Percentiles rank a stretch among this genome's conserved stretches.
Conservation (phyloP, 805 yeast species). For the Yamadazyma sp. region DNA sequence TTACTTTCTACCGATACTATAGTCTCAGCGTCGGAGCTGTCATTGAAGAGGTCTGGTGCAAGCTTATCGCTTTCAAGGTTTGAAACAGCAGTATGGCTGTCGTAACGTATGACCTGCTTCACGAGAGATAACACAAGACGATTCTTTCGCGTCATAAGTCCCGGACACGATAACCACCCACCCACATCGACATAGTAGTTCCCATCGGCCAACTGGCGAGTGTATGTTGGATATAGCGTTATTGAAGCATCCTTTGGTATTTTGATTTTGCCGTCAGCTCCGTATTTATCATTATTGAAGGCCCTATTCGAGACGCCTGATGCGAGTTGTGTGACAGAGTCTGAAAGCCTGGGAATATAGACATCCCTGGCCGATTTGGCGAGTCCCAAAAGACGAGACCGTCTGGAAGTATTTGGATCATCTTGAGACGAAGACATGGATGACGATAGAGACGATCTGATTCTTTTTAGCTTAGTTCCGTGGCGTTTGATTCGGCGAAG, state of each 20-base stretch:
- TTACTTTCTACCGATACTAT: constrained; percentile 15
- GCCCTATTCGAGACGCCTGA: constrained; percentile 41
- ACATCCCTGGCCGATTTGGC: constrained; percentile 57
- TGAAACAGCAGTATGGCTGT: constrained; percentile 19
- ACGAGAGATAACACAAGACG: constrained; percentile 66
- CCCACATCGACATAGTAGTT: constrained; percentile 55
- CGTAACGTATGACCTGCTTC: constrained; percentile 57
- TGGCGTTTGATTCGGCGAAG: constrained; percentile 16
- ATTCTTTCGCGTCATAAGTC: constrained; percentile 69
- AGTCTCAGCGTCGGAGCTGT: constrained; percentile 25
- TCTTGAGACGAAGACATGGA: too few relatives aligned
- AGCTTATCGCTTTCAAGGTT: constrained; percentile 27
- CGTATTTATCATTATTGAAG: constrained; percentile 27
- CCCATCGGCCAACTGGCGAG: constrained; percentile 23
- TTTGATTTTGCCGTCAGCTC: constrained; percentile 26
- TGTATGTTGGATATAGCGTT: constrained; percentile 45
- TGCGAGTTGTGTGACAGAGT: constrained; percentile 49
- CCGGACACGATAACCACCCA: constrained; percentile 74
- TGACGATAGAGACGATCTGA: neutral
- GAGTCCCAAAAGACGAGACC: constrained; percentile 50
- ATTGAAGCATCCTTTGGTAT: constrained; percentile 61
- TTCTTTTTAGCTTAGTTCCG: constrained; percentile 18
- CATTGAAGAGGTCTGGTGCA: constrained; percentile 24
- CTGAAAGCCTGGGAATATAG: constrained; percentile 53
- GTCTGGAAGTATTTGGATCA: constrained; percentile 9